Evolutionary conservation across 805 yeast genomes (phyloP).

Genomic region (Sugiyamaella boreocaroliniensis): DNA sequence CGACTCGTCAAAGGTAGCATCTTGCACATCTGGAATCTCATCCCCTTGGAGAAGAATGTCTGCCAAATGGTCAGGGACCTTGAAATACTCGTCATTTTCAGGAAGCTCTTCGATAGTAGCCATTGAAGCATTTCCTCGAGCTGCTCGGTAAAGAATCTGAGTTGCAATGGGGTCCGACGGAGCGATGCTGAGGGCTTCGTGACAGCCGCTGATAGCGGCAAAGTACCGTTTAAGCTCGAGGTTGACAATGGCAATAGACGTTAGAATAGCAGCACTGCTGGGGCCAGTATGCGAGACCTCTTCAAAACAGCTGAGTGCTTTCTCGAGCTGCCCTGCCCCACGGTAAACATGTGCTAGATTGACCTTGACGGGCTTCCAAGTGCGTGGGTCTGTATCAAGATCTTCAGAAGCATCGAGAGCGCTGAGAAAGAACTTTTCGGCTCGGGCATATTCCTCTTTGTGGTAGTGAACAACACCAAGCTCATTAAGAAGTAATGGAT

Average conservation of each 20-base stretch:
- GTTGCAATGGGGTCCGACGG: slow-evolving; percentile 81
- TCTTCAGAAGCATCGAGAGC: slow-evolving; percentile 65
- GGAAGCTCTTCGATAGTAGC: slow-evolving; percentile 2
- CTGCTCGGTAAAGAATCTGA: slow-evolving; percentile 73
- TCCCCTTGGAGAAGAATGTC: not conserved
- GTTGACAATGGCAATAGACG: slow-evolving; percentile 80
- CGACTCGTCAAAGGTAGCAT: slow-evolving; percentile 1
- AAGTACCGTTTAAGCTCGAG: slow-evolving; percentile 57
- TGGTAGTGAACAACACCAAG: slow-evolving; percentile 89
- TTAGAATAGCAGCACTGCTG: slow-evolving; percentile 64
- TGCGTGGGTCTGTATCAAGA: slow-evolving; percentile 69
- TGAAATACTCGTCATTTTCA: not conserved
- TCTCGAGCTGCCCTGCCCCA: slow-evolving; percentile 50
- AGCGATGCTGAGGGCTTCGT: slow-evolving; percentile 69
- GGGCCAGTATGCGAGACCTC: slow-evolving; percentile 65
- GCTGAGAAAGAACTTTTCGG: slow-evolving; percentile 62
- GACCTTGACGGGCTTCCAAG: slow-evolving; percentile 78
- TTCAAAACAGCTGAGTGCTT: slow-evolving; percentile 68
- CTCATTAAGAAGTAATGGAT: slow-evolving; percentile 85
- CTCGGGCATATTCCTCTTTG: slow-evolving; percentile 54
- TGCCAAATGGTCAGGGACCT: not conserved
- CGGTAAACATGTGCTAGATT: slow-evolving; percentile 88
- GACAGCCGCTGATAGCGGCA: slow-evolving; percentile 70
- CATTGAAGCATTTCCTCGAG: slow-evolving; percentile 16
- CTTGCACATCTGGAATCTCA: not conserved